Base-by-base conservation (phyloP, 2,329 filamentous ascomycete genomes). In the Phaeosphaeriaceae sp. region DNA sequence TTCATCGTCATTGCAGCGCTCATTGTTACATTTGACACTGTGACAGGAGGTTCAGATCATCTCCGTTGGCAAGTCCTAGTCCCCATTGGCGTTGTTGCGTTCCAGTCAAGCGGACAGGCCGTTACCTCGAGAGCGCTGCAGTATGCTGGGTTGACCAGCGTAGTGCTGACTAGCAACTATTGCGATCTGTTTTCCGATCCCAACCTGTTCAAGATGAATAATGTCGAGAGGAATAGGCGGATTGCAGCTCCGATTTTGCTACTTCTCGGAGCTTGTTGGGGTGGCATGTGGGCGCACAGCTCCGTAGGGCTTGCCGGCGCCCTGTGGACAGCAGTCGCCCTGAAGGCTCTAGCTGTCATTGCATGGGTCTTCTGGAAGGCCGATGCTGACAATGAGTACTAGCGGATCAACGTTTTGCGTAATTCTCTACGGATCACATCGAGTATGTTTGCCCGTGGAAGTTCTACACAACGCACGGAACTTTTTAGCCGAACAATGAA, bases 161-260 rank as follows among this genome's bases (percentile, higher is more conserved):
- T 92, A 13, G 90, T 92, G 3, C 73, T 94, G 50, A 93, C 90
- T 1, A 91, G 87, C 67, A 86, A 90, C 54, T 93, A 92, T 75
- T 92, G 88, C 66, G 90, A 93, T 68, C 66, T 93, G 16, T 90
- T 90, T 60, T 88, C 86, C 1, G 88, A 91, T 62, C 74, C 78
- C 8, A 75, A 77, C 7, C 52, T 85, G n/a, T 69, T 83, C 4
- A 69, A 68, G 0, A 51, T 70, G 11, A 63, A 69, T 2, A 81
- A 84, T 47, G 68, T 77, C 0, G 82, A 85, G 64, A 72, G 83
- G 40, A 83, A 84, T 64, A 73, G 81, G 41, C 74, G 83, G 37
- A 63, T 75, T 1, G 77, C 74, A 0, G 82, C 83, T 1, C 78
- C 83, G 1, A 23, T 81, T 1, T 68, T 81, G 43, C 70, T 85